Base-by-base conservation (phyloP, 257 asterid species). In the Primulina huaijiensis region DNA sequence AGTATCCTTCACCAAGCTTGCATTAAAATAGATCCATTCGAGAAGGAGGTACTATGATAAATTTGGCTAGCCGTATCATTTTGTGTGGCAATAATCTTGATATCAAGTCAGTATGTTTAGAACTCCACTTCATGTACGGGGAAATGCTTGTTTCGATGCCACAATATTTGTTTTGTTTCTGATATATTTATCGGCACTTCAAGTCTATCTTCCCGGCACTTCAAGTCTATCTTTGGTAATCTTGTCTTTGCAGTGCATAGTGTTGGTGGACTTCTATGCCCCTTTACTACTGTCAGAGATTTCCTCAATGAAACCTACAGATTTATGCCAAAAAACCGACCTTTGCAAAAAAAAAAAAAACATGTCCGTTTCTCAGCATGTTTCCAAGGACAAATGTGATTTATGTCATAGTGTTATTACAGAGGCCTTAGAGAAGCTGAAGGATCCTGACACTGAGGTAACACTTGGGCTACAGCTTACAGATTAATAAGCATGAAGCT, bases 391-490 rank as follows among this genome's bases (percentile, higher is more conserved):
- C 74, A 91, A 74, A 80, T 94, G 99, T 72, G 86, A 80, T 9
- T 59, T 89, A 14, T 94, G 99, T 79, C 98, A 85, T 67, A 74
- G 67, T 57, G 82, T 86, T 75, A 82, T 91, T 55, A 20, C 82
- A 11, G 96, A 89, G 83, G 95, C 88, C 71, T 60, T 88, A 72
- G 30, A 69, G 38, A 94, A 94, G 77, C 76, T 94, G 89, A 82
- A 84, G 78, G 96, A 94, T 85, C 98, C 97, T 3, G 96, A 88
- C 63, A 94, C 96, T 19, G 88, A 84, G 96, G 99, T 89, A 84
- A 64, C 35, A 35, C 53, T 37, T 37, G 35, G 50, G 63, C 53
- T 29, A 52, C 64, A 56, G 55, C 3, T n/a, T 33, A 35, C 6
- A 3, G 6, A 31, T 3, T 31, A 31, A 34, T 63, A 38, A 40